These are phyloP conservation scores for Leptosphaerulina australis DNA, from an alignment of 2,329 filamentous ascomycete species.

Conservation along the genomic window DNA sequence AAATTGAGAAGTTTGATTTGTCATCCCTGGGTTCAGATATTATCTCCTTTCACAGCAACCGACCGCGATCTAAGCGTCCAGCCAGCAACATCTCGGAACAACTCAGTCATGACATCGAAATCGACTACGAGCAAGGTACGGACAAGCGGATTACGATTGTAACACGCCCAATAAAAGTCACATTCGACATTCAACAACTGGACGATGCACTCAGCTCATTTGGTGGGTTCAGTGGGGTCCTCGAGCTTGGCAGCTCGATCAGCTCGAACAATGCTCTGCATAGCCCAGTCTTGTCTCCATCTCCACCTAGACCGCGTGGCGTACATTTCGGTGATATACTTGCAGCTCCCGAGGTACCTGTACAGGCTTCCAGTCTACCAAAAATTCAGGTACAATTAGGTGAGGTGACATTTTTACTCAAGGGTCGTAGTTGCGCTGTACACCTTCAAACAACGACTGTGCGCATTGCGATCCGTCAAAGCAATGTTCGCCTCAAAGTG, in stretches of 20 bases:
- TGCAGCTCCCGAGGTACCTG: conserved; percentile 27
- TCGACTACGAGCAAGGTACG: conserved; percentile 40
- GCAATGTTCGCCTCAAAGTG: conserved; percentile 74
- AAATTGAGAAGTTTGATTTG: conserved; percentile 53
- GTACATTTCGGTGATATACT: conserved; percentile 63
- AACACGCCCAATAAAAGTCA: conserved; percentile 77
- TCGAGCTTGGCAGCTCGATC: conserved; percentile 87
- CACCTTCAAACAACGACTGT: conserved; percentile 78
- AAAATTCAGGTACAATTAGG: conserved; percentile 81
- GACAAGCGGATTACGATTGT: conserved; percentile 63
- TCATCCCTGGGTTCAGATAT: conserved; percentile 58
- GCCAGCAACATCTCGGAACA: conserved; percentile 30
- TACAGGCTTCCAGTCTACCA: conserved; percentile 28
- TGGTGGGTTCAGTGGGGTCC: conserved; percentile 86
- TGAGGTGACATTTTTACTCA: conserved; percentile 75
- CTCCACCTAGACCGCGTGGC: conserved; percentile 50
- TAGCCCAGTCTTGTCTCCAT: conserved; percentile 40
- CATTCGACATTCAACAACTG: conserved; percentile 77
- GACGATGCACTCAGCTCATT: conserved; percentile 90
- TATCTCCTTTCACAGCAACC: conserved; percentile 55
- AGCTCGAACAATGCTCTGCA: conserved; percentile 69
- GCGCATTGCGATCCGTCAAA: conserved; percentile 77
- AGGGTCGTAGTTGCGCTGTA: conserved; percentile 77
- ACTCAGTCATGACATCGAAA: conserved; percentile 39
- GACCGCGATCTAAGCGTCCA: conserved; percentile 35